A percentile compares a stretch with the other conserved stretches of the same genome.
Conservation (phyloP, 352 stramenopile genomes). For the Globisporangium echinulatum region DNA sequence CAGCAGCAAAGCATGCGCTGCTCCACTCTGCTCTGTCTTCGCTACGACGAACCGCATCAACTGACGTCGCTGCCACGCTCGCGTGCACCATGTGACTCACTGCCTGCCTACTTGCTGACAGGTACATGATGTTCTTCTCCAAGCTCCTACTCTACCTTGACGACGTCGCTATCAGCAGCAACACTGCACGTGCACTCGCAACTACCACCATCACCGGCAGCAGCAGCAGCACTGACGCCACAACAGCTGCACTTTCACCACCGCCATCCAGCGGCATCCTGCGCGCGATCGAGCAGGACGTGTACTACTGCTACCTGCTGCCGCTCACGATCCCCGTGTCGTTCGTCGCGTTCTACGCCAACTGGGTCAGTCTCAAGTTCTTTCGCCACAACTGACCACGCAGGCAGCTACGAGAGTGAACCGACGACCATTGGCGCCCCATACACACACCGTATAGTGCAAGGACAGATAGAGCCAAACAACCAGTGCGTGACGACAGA, state of each 20-base stretch:
- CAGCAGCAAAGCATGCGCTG: not conserved
- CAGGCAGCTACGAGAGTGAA: not conserved
- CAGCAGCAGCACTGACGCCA: too few species aligned
- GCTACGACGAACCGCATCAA: too few species aligned
- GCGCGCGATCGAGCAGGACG: slow-evolving; percentile 42
- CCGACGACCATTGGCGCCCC: not conserved
- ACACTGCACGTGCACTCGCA: slow-evolving; percentile 1
- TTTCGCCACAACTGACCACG: slow-evolving; percentile 66
- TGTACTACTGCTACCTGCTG: slow-evolving; percentile 78
- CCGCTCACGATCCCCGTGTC: slow-evolving; percentile 72
- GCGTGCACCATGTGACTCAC: not conserved
- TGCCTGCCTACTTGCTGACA: slow-evolving; percentile 8
- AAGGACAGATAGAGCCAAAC: not conserved
- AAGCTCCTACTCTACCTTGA: slow-evolving; percentile 37
- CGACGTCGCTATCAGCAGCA: not conserved
- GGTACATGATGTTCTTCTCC: slow-evolving; percentile 74
- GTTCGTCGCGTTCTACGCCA: slow-evolving; percentile 72
- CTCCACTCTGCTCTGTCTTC: not conserved
- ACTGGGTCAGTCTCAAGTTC: slow-evolving; percentile 85
- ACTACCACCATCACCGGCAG: not conserved
- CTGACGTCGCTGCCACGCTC: too few species aligned
- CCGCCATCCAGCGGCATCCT: slow-evolving; percentile 19
- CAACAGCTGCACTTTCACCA: not conserved
- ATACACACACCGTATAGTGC: not conserved
- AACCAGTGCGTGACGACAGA: too few species aligned